Percentiles rank a stretch among this genome's conserved stretches.
phyloP scores from a whole-genome alignment of 2,329 filamentous ascomycete genomes.

The Alternaria sp. region DNA sequence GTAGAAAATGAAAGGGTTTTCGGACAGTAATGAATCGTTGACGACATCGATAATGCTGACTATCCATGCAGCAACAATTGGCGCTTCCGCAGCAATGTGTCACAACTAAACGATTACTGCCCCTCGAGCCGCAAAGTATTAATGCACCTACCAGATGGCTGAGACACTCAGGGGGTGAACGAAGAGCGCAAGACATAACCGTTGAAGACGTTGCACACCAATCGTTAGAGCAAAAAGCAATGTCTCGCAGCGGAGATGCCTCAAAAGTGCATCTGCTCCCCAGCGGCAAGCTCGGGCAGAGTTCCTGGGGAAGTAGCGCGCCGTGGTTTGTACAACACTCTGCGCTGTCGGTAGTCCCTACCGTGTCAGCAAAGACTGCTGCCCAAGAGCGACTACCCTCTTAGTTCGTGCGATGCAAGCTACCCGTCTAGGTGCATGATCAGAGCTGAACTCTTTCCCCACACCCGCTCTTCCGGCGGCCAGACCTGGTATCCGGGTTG shows the following conservation, averaged over 20 bases:
- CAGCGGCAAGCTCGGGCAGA: conserved; percentile 12
- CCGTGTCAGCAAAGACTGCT: background rate
- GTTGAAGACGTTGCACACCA: conserved; percentile 36
- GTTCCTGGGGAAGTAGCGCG: background rate
- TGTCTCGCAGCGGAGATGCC: conserved; percentile 24
- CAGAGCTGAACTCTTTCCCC: conserved; percentile 36
- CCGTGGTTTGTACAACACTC: conserved; percentile 12
- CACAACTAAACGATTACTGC: background rate
- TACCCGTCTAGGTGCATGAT: conserved; percentile 35
- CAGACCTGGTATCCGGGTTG: conserved; percentile 34
- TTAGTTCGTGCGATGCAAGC: conserved; percentile 36
- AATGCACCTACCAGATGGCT: conserved; percentile 5
- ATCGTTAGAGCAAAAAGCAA: conserved; percentile 24
- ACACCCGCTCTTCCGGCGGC: conserved; percentile 35
- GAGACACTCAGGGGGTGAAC: conserved; percentile 21
- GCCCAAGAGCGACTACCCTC: background rate
- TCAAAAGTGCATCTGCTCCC: conserved; percentile 3
- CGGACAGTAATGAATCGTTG: background rate
- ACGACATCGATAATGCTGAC: background rate
- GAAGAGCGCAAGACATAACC: conserved; percentile 32
- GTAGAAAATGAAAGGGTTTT: too few relatives aligned
- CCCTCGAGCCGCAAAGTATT: background rate
- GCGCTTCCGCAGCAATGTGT: background rate
- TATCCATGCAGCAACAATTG: rapidly evolving
- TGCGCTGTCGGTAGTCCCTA: conserved; percentile 13